Evolutionary conservation across 768 basidiomycete genomes (phyloP).

Genomic region (Galerina sulciceps): DNA sequence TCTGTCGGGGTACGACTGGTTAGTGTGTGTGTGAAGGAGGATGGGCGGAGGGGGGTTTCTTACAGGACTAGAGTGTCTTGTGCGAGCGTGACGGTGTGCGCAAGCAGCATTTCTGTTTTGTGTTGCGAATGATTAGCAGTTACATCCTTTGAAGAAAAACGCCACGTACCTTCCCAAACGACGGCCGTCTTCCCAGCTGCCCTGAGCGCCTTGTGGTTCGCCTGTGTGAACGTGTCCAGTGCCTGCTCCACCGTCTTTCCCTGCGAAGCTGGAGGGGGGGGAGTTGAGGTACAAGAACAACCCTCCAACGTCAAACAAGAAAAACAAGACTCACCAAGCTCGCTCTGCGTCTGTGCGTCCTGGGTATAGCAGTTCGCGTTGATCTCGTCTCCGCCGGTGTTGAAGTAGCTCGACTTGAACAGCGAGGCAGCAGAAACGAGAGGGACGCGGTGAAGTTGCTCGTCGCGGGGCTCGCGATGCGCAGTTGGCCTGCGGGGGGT

Average conservation of each 20-base stretch:
- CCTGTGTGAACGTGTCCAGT: conserved; percentile 59
- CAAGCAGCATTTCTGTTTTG: conserved; percentile 74
- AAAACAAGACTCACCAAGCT: conserved; percentile 42
- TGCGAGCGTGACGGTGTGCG: conserved; percentile 45
- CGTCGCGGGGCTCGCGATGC: conserved; percentile 63
- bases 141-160: not conserved
- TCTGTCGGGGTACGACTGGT: conserved; percentile 31
- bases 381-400: conserved; percentile 85
- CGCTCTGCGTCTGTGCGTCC: conserved; percentile 60
- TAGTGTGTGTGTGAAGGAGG: not conserved
- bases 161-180: conserved; percentile 71
- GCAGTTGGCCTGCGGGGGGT: conserved; percentile 85
- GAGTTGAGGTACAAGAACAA: not conserved
- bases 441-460: conserved; percentile 63
- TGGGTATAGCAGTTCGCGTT: conserved; percentile 67
- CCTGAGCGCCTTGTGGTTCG: conserved; percentile 57
- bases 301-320: not conserved
- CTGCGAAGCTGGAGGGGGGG: conserved; percentile 34
- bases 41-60: conserved; percentile 20
- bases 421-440: conserved; percentile 54
- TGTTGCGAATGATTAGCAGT: conserved; percentile 46
- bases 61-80: conserved; percentile 63
- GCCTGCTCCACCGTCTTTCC: conserved; percentile 66
- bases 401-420: conserved; percentile 63
- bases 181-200: conserved; percentile 70